These are phyloP conservation scores for Gamsiella multidivaricata DNA, from an alignment of 192 early-diverging fungal species.

Conservation along the genomic window DNA sequence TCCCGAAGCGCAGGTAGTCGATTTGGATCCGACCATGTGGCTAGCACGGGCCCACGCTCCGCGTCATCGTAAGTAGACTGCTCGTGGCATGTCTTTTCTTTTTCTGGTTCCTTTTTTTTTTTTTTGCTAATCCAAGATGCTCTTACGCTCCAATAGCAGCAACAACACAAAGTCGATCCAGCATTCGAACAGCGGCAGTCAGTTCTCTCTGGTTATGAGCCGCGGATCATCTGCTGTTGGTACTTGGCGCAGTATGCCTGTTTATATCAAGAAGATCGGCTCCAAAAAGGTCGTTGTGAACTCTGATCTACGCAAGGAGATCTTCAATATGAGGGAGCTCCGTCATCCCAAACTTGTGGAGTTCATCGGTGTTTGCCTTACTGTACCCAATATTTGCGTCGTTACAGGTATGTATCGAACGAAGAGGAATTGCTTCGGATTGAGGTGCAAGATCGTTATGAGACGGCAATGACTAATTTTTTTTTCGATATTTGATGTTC, in stretches of 20 bases:
- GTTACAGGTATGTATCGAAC: slow-evolving; percentile 52
- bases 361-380: slow-evolving; percentile 54
- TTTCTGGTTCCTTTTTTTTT: neutral
- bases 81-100: neutral
- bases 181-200: slow-evolving; percentile 17
- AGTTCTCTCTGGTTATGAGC: slow-evolving; percentile 31
- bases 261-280: slow-evolving; percentile 50
- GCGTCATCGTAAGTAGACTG: slow-evolving; percentile 11
- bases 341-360: slow-evolving; percentile 58
- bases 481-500: neutral
- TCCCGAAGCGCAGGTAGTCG: neutral
- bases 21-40: slow-evolving; percentile 4
- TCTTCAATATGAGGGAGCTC: slow-evolving; percentile 51
- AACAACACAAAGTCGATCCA: slow-evolving; percentile 10
- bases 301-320: slow-evolving; percentile 43
- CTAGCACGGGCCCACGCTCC: slow-evolving; percentile 18
- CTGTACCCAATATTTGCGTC: slow-evolving; percentile 45
- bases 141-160: no score
- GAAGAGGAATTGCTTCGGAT: no score
- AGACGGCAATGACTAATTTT: no score
- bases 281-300: slow-evolving; percentile 36
- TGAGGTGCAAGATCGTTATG: no score
- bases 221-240: slow-evolving; percentile 38
- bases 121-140: neutral
- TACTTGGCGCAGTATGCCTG: slow-evolving; percentile 52